Evolutionary conservation across 352 stramenopile genomes (phyloP).

Genomic region (Phytophthora melonis): DNA sequence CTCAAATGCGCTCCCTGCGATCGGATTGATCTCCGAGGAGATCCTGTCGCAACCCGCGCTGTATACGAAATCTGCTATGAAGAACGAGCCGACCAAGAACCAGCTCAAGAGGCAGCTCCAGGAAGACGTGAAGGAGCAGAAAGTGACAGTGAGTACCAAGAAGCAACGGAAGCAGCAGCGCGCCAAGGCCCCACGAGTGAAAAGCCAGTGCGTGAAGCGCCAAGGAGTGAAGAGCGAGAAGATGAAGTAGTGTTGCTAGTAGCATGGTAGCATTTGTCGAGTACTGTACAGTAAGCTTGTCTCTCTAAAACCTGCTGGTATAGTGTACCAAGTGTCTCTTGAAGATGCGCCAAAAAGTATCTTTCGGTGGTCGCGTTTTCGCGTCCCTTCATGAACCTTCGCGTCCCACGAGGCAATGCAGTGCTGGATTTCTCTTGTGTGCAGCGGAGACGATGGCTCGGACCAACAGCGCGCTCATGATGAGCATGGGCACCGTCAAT

Average conservation of each 20-base stretch:
- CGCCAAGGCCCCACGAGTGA: background rate
- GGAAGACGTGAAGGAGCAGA: conserved; percentile 6
- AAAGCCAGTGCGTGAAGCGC: background rate
- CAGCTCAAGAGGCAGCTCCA: conserved; percentile 4
- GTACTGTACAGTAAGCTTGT: too few relatives aligned
- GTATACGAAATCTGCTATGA: background rate
- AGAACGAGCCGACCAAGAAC: background rate
- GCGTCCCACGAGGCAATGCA: conserved; percentile 1
- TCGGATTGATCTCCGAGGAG: background rate
- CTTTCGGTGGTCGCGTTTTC: conserved; percentile 4
- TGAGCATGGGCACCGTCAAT: conserved; percentile 83
- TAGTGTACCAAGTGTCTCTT: background rate
- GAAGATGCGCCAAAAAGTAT: background rate
- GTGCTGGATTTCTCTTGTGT: background rate
- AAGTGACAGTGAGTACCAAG: background rate
- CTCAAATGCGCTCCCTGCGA: background rate
- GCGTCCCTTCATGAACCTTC: conserved; percentile 19
- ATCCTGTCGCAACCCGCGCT: background rate
- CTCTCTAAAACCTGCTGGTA: background rate
- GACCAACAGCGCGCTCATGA: conserved; percentile 65
- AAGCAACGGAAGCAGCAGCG: conserved; percentile 10
- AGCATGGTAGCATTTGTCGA: too few relatives aligned
- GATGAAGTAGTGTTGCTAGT: background rate
- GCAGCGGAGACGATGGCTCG: conserved; percentile 46
- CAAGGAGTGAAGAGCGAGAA: background rate